Base-by-base conservation (phyloP, 1,284 basidiomycete species). In the Malassezia furfur region DNA sequence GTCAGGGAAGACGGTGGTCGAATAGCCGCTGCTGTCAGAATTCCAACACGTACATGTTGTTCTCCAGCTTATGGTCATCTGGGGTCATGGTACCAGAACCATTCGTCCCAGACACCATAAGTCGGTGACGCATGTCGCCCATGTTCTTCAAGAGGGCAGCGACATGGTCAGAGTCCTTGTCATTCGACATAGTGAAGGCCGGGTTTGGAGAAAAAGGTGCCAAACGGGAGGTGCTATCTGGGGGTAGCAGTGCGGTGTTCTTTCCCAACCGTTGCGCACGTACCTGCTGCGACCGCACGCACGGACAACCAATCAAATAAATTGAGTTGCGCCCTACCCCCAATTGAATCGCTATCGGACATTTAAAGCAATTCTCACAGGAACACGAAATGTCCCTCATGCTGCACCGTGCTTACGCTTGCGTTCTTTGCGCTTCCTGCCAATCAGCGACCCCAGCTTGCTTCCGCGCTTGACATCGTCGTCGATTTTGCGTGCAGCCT, bases 1-100 rank as follows among this genome's bases (percentile, higher is more conserved):
- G 49, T 70, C 74, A 21, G 67, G 66, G 41, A 70, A 73, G 28
- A 74, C 66, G 32, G 69, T 68, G 49, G 70, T 68, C 9, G 63
- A 63, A 64, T 75, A 75, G 22, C 72, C 72, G 37, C 45, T 63
- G 48, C 5, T 5, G 28, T 48, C 21, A 49, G 48, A 15, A 2
- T 1, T n/a, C 2, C 39, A n/a, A 19, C 11, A 45, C 53, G 22
- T 30, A 48, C 52, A 35, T 25, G 15, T 22, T 53, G 39, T 53
- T 43, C 19, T 49, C 50, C 11, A 50, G 11, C 28, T 40, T 41
- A 19, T 51, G 54, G 14, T 55, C 47, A 15, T 49, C 48, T 12
- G 53, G 48, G 17, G 48, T 50, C 21, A 9, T 17, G 5, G 45
- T 12, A 12, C 43, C 52, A 22, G 35, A 32, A 14, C 22, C 34